Evolutionary conservation across 2,329 filamentous ascomycete species (phyloP).

Genomic region (Neofusicoccum laricinum): DNA sequence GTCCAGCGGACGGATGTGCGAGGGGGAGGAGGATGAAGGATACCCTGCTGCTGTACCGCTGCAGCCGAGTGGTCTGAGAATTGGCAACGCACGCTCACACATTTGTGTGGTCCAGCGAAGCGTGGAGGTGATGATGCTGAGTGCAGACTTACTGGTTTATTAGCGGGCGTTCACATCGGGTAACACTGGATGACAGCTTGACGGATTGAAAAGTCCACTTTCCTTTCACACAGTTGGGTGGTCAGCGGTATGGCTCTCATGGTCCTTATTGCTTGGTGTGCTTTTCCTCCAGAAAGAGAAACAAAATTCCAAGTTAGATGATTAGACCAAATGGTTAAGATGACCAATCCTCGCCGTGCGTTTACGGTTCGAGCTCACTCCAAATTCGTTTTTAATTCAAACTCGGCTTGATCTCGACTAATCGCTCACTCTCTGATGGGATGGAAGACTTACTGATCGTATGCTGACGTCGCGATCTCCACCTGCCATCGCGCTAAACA

Average conservation of each 20-base stretch:
- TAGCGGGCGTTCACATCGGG: slow-evolving; percentile 6
- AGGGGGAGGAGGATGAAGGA: neutral
- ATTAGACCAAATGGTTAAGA: neutral
- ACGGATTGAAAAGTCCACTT: neutral
- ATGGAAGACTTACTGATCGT: neutral
- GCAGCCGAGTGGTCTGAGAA: neutral
- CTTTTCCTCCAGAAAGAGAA: neutral
- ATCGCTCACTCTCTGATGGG: neutral
- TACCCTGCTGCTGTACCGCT: neutral
- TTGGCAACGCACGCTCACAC: neutral
- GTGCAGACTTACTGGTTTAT: slow-evolving; percentile 4
- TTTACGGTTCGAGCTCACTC: neutral
- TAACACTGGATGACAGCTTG: neutral
- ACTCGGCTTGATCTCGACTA: neutral
- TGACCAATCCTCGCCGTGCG: neutral
- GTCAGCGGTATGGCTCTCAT: neutral
- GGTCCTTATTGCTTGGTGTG: neutral
- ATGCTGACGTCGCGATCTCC: neutral
- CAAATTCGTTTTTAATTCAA: neutral
- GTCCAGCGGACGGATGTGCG: neutral
- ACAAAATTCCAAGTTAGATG: neutral
- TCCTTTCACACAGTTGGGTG: neutral
- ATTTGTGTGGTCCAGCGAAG: neutral
- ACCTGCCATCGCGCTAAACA: neutral
- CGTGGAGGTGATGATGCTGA: neutral